These are phyloP conservation scores for Sphaceloma murrayae DNA, from an alignment of 2,329 filamentous ascomycete species.

Conservation along the genomic window DNA sequence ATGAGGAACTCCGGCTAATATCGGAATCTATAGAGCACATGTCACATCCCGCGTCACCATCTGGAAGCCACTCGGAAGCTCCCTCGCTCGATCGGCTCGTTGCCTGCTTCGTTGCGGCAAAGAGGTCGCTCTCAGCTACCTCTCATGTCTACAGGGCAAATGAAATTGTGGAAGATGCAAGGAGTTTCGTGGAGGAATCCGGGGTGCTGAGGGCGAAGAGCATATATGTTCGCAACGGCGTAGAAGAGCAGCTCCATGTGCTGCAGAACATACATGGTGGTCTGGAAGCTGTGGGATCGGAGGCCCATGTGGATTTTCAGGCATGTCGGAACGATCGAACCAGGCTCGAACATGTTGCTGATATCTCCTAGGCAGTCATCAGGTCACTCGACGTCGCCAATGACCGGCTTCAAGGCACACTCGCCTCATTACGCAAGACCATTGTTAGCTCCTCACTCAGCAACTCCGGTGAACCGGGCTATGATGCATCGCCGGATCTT, in stretches of 20 bases:
- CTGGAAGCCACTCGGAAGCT: constrained; percentile 32
- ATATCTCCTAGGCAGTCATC: constrained; percentile 41
- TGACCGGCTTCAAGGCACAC: constrained; percentile 53
- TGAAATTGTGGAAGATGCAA: constrained; percentile 69
- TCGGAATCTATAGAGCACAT: too few relatives aligned
- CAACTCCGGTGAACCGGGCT: constrained; percentile 39
- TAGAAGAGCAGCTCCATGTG: constrained; percentile 37
- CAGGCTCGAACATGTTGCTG: background rate
- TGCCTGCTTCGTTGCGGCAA: constrained; percentile 73
- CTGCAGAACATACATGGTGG: constrained; percentile 37
- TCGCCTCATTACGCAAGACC: constrained; percentile 55
- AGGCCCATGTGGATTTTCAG: constrained; percentile 38
- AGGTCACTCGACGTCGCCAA: constrained; percentile 58
- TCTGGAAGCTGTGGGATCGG: constrained; percentile 34
- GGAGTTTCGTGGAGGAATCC: constrained; percentile 66
- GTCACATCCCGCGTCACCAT: constrained; percentile 31
- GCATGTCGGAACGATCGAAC: constrained; percentile 22
- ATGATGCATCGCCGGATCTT: constrained; percentile 29
- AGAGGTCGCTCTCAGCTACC: constrained; percentile 77
- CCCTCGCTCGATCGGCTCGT: constrained; percentile 65
- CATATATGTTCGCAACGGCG: constrained; percentile 33
- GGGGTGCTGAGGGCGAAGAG: constrained; percentile 55
- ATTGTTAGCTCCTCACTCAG: constrained; percentile 56
- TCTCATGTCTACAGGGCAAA: constrained; percentile 69
- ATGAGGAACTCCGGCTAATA: too few relatives aligned